Conservation (phyloP, 805 yeast genomes). For the Kurtzmaniella cleridarum region DNA sequence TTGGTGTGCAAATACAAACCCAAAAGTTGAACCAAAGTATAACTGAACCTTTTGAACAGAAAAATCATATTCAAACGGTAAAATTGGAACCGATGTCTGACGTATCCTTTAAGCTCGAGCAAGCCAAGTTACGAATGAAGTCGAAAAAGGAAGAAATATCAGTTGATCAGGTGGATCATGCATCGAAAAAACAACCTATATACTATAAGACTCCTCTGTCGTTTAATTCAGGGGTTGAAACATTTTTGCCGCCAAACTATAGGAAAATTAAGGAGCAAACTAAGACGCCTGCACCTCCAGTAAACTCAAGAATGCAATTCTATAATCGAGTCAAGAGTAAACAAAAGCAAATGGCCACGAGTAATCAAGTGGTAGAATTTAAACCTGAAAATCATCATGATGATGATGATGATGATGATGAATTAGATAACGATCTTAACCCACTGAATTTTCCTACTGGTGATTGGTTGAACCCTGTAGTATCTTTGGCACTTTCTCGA, state of each 20-base stretch:
- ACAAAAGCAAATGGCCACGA: constrained; percentile 7
- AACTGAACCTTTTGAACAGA: not conserved
- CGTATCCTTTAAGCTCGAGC: constrained; percentile 8
- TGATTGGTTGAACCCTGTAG: constrained; percentile 39
- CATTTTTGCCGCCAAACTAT: constrained; percentile 20
- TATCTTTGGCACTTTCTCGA: constrained; percentile 39
- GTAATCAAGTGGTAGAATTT: not conserved
- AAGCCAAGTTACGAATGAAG: constrained; percentile 5
- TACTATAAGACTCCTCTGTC: constrained; percentile 29
- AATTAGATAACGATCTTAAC: no score
- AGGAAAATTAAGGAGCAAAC: constrained; percentile 1
- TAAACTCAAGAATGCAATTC: not conserved
- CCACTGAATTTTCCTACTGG: constrained; percentile 13
- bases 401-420: constrained; percentile 8
- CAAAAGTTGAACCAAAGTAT: no score
- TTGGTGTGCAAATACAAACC: no score
- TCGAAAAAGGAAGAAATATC: constrained; percentile 2
- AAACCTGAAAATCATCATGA: constrained; percentile 4
- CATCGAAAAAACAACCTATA: constrained; percentile 14
- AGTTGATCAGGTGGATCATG: not conserved
- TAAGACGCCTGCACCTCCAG: not conserved
- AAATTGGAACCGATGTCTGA: constrained; percentile 4
- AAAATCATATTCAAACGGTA: not conserved
- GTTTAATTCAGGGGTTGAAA: constrained; percentile 20
- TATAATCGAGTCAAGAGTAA: constrained; percentile 1